Evolutionary conservation across 129 eudicot genomes (phyloP), one percentile per base, ranked within the genome.

Genomic region (Centella asiatica): DNA sequence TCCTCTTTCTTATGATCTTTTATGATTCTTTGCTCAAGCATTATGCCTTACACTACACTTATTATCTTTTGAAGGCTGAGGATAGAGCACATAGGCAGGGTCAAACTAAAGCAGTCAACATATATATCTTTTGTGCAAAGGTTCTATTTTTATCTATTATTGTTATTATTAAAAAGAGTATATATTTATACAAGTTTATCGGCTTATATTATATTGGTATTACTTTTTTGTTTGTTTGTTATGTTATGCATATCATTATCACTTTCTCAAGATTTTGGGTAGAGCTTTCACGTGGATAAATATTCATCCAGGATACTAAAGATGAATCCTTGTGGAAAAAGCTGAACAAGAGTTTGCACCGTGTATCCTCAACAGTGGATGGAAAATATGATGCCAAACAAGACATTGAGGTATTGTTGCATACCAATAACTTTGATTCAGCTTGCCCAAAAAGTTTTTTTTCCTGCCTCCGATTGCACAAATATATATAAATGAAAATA

Each of bases 11-110:
- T 40, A 22, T 34, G 52, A 62, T 15, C 28, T 57, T n/a, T n/a
- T n/a, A 7, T 24, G 23, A 7, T 48, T 23, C 20, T 49, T 42
- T 60, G 50, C 37, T 67, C 68, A 72, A 71, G 71, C 48, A 68
- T 66, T 59, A 5, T 59, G 28, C 40, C 17, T 62, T 45, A 32
- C 31, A 52, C 52, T 37, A 65, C 66, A 1, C 28, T 73, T 76
- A 49, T 29, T 54, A 13, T 65, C 56, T 24, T 54, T 73, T 76
- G 45, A 65, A 93, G 99, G 99, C 99, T 56, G 96, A 93, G 74
- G 80, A 77, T 74, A 84, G 99, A 78, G 99, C 96, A 44, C 99
- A 93, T 68, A 84, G 99, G 66, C 85, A 84, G 37, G 96, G 96
- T 29, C 99, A 93, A 76, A 84, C 83, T 26, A 93, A 85, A 58